Percentiles rank a stretch among this genome's conserved stretches.
phyloP scores from a whole-genome alignment of 768 basidiomycete genomes.

The Leucosporidium yakuticum region DNA sequence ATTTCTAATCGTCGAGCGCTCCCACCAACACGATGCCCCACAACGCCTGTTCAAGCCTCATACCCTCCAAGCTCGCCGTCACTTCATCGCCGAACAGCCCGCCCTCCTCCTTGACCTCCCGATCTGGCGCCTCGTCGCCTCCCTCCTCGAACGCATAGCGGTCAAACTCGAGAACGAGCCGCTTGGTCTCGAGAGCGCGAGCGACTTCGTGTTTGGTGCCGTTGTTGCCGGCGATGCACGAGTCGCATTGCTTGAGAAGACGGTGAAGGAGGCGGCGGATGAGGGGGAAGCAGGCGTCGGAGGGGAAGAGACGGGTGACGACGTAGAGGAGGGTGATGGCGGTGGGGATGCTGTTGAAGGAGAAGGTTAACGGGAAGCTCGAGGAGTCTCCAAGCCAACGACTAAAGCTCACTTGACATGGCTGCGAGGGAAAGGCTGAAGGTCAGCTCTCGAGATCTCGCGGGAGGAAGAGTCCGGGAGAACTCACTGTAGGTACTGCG shows the following conservation, averaged over 20 bases:
- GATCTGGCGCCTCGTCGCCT: slow-evolving; percentile 6
- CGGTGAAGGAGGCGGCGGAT: slow-evolving; percentile 33
- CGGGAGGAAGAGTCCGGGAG: background rate
- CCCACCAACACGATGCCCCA: background rate
- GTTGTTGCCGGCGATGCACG: slow-evolving; percentile 4
- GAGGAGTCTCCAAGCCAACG: background rate
- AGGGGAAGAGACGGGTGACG: slow-evolving; percentile 20
- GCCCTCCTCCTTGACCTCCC: background rate
- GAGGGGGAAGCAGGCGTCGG: slow-evolving; percentile 2
- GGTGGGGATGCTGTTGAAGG: slow-evolving; percentile 19
- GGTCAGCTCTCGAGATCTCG: background rate
- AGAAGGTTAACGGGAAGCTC: background rate
- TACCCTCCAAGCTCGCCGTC: slow-evolving; percentile 3
- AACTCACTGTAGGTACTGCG: background rate
- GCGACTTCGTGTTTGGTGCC: slow-evolving; percentile 20
- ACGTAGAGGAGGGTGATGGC: slow-evolving; percentile 9
- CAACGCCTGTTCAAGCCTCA: slow-evolving; percentile 3
- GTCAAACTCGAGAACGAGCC: slow-evolving; percentile 25
- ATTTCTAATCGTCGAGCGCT: background rate
- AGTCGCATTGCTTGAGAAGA: slow-evolving; percentile 27
- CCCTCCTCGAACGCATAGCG: slow-evolving; percentile 27
- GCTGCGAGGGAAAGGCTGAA: background rate
- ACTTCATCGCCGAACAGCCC: slow-evolving; percentile 41
- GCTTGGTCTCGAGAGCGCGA: slow-evolving; percentile 21
- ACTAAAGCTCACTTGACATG: background rate